Evolutionary conservation across 306 rosid species (phyloP).

Genomic region (Rosa chinensis): DNA sequence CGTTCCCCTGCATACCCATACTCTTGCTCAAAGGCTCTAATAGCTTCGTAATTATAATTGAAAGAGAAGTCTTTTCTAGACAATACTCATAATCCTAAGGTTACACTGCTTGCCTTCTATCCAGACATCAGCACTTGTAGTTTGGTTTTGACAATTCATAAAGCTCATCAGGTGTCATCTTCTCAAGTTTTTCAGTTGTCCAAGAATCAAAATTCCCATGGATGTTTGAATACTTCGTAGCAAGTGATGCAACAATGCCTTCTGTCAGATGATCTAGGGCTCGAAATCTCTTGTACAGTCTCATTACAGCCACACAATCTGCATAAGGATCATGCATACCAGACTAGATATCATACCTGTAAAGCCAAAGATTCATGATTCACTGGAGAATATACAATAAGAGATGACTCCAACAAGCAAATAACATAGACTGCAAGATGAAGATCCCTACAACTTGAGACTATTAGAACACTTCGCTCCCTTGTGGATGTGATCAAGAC

Average conservation of each 20-base stretch:
- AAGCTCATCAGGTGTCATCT: slow-evolving; percentile 61
- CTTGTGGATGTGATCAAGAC: too few species aligned
- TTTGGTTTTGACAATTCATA: slow-evolving; percentile 56
- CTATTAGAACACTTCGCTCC: not conserved
- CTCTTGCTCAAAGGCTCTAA: not conserved
- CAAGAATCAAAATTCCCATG: slow-evolving; percentile 27
- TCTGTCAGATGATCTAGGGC: slow-evolving; percentile 43
- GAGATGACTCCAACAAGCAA: slow-evolving; percentile 18
- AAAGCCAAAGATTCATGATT: slow-evolving; percentile 34
- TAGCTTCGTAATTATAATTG: not conserved
- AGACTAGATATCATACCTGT: slow-evolving; percentile 69
- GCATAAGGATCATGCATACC: slow-evolving; percentile 66
- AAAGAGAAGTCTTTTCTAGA: not conserved
- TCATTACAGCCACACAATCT: slow-evolving; percentile 72
- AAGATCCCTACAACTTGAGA: not conserved
- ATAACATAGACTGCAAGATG: not conserved
- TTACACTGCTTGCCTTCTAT: slow-evolving; percentile 34
- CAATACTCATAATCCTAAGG: not conserved
- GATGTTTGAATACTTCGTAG: slow-evolving; percentile 3
- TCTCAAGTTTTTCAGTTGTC: slow-evolving; percentile 46
- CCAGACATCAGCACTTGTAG: slow-evolving; percentile 83
- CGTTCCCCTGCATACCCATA: not conserved
- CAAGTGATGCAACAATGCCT: slow-evolving; percentile 22
- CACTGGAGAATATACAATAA: not conserved
- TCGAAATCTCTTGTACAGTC: slow-evolving; percentile 73